Evolutionary conservation across 129 eudicot species (phyloP).

Genomic region (Pulicaria dysenterica): DNA sequence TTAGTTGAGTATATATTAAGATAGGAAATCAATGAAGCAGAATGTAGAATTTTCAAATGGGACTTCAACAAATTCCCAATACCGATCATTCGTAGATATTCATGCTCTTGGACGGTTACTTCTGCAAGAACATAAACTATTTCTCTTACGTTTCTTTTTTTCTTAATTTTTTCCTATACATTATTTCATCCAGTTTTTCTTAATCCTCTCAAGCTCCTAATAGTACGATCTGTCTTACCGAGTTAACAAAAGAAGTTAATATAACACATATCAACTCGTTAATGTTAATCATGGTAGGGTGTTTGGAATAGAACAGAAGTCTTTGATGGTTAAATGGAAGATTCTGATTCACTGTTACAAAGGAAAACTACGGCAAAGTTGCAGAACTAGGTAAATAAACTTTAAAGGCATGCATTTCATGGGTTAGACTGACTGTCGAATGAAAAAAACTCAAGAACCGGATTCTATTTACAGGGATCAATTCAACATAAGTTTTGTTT

Average conservation of each 20-base stretch:
- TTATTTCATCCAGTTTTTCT: background rate
- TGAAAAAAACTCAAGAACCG: background rate
- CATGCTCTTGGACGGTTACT: conserved; percentile 1
- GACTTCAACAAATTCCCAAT: background rate
- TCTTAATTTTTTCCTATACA: background rate
- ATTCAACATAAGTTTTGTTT: background rate
- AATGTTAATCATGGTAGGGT: background rate
- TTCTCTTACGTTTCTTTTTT: background rate
- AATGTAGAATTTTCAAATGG: background rate
- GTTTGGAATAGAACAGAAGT: conserved; percentile 10
- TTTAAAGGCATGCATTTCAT: background rate
- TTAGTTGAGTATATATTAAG: too few relatives aligned
- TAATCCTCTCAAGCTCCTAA: conserved; percentile 5
- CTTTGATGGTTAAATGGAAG: background rate
- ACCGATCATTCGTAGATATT: conserved; percentile 4
- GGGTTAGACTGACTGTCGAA: background rate
- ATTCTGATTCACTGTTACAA: background rate
- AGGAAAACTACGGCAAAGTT: background rate
- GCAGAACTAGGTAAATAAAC: background rate
- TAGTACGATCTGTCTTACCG: background rate
- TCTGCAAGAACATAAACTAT: background rate
- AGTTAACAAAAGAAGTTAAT: conserved; percentile 3
- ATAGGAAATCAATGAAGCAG: background rate
- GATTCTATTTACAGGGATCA: background rate
- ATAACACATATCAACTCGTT: background rate